Percentiles rank a stretch among this genome's conserved stretches.
Conservation (phyloP, 768 basidiomycete genomes). For the Lactifluus rugatus region DNA sequence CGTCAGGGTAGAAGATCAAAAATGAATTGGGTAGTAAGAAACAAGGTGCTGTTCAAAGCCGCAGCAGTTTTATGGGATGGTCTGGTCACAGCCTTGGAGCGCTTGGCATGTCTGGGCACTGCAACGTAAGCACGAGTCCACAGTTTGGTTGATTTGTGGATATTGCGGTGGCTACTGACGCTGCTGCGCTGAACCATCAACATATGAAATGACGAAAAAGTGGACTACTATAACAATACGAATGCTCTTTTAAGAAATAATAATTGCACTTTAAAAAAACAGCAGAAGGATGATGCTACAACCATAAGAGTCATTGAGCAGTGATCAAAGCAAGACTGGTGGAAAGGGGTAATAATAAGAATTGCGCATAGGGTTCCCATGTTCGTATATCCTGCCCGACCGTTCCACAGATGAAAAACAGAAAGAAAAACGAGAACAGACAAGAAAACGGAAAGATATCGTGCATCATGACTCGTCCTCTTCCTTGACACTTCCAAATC, state of each 20-base stretch:
- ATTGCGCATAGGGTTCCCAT: slow-evolving; percentile 1
- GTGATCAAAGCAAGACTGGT: neutral
- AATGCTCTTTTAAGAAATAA: neutral
- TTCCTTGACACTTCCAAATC: slow-evolving; percentile 7
- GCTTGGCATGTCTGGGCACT: no score
- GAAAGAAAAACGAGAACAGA: neutral
- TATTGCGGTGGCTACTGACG: no score
- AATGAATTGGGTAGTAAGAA: neutral
- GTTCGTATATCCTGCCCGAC: neutral
- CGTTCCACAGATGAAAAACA: neutral
- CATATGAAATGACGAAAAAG: neutral
- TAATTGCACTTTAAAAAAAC: neutral
- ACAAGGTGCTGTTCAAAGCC: no score
- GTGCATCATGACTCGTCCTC: slow-evolving; percentile 1
- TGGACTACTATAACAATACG: neutral
- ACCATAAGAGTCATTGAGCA: slow-evolving; percentile 1
- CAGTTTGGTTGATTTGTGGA: no score
- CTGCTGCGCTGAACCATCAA: no score
- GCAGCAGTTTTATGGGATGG: neutral
- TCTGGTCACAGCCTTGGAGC: neutral
- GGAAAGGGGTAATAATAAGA: neutral
- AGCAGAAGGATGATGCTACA: slow-evolving; percentile 4
- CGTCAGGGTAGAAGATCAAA: neutral
- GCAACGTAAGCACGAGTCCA: neutral
- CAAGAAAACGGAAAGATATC: slow-evolving; percentile 23